These are phyloP conservation scores for Tetrahymena malaccensis DNA, from an alignment of 73 alveolate species.

Conservation along the genomic window DNA sequence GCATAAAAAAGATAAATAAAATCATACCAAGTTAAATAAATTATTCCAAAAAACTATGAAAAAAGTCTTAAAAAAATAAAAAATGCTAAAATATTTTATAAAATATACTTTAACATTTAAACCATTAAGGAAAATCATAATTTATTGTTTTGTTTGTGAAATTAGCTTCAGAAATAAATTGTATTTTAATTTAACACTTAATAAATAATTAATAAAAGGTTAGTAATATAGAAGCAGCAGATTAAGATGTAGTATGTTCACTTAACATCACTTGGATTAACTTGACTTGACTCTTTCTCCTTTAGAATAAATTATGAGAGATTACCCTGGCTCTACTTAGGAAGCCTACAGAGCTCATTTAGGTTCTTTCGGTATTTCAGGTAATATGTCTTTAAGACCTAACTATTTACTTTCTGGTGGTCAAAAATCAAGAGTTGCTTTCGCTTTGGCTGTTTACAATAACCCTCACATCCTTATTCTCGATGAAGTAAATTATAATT, in stretches of 20 bases:
- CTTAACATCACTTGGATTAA: slow-evolving; percentile 95
- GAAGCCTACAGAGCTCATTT: slow-evolving; percentile 92
- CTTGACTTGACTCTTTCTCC: slow-evolving; percentile 92
- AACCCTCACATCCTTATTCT: slow-evolving; percentile 95
- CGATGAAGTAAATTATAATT: slow-evolving; percentile 70
- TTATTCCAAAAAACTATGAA: too few species aligned
- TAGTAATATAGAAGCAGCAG: slow-evolving; percentile 25
- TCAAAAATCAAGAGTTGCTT: slow-evolving; percentile 95
- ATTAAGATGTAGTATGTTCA: slow-evolving; percentile 71
- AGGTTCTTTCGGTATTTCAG: slow-evolving; percentile 93
- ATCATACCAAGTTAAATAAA: too few species aligned
- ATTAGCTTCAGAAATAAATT: too few species aligned
- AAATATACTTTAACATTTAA: too few species aligned
- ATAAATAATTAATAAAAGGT: neutral
- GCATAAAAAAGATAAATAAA: too few species aligned
- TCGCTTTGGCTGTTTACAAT: slow-evolving; percentile 91
- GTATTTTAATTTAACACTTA: too few species aligned
- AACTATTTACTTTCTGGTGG: slow-evolving; percentile 97
- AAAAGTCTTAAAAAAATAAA: too few species aligned
- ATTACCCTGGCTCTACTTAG: slow-evolving; percentile 73
- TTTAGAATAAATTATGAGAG: slow-evolving; percentile 83
- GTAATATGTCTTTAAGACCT: slow-evolving; percentile 84
- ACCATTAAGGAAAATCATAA: too few species aligned
- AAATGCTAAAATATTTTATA: too few species aligned
- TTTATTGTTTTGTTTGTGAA: too few species aligned